Evolutionary conservation across 1,139 yeast species (phyloP), one percentile per base, ranked within the genome.

Genomic region (Zygosaccharomyces sapae): DNA sequence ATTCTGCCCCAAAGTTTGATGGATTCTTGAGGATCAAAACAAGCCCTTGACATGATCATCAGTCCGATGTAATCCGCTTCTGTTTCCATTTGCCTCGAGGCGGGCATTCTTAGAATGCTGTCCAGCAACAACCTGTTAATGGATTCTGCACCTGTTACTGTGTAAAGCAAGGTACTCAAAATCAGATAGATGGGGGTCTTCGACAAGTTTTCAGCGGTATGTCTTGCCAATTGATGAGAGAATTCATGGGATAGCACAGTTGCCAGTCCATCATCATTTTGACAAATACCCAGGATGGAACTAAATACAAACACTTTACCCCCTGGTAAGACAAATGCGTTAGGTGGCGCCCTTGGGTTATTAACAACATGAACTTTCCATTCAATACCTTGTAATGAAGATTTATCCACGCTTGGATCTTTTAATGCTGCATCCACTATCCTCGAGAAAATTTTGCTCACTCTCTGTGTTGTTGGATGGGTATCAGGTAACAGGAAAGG

Each of bases 21-120:
- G 0, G 96, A 85, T 56, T 82, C 86, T 9, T 69, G 67, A 3
- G 96, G 88, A 55, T 89, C 70, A 65, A 75, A 92, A 63, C 99
- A 94, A 38, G 95, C 95, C 51, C 81, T 72, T 2, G 96, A 81
- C 95, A 92, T 86, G 55, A 90, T 74, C 79, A 88, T 86, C 52
- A 94, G 72, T 0, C 99, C 99, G 35, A 92, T 90, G 58, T 83
- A 83, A 64, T 92, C 98, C 0, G 98, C 98, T 65, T 92, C 98
- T 0, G 89, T 78, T 67, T 92, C 99, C 95, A 87, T 87, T 55
- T 80, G 88, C 58, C 98, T 74, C 1, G 95, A 84, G 0, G 95
- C 86, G 0, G 97, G 97, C 77, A 84, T 77, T 54, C 80, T 77
- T 41, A 90, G 66, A 25, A 82, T 65, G 0, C 89, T 76, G 25